A percentile compares a stretch with the other conserved stretches of the same genome.
phyloP scores from a whole-genome alignment of 2,329 filamentous ascomycete species.

The Tolypocladium amazonense region DNA sequence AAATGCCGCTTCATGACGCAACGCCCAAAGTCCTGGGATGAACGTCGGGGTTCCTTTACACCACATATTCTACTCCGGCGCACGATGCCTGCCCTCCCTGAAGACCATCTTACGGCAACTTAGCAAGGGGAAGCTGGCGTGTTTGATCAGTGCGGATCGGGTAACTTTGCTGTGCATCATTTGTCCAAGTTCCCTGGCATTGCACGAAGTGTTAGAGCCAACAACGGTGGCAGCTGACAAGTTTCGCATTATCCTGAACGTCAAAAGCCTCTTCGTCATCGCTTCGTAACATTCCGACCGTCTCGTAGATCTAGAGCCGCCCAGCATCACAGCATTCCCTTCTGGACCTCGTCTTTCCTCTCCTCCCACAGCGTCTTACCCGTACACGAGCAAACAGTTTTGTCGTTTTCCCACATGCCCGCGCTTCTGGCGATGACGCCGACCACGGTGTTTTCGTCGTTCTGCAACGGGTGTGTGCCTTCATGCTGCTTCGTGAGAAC shows the following conservation, averaged over 20 bases:
- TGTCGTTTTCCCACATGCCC: constrained; percentile 98
- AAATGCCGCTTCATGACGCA: not conserved
- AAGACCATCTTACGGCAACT: not conserved
- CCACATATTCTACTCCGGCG: not conserved
- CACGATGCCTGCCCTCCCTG: not conserved
- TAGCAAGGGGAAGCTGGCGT: not conserved
- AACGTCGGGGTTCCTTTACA: not conserved
- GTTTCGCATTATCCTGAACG: not conserved
- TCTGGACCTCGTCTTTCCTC: constrained; percentile 75
- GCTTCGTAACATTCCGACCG: not conserved
- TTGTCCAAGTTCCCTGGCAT: not conserved
- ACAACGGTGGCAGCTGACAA: not conserved
- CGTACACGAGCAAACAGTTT: constrained; percentile 94
- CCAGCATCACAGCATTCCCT: constrained; percentile 69
- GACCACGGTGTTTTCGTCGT: constrained; percentile 77
- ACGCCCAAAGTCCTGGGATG: not conserved
- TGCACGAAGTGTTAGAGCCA: not conserved
- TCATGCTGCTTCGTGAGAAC: constrained; percentile 63
- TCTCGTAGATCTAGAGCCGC: not conserved
- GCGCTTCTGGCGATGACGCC: constrained; percentile 92
- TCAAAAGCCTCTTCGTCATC: not conserved
- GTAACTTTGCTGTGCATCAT: not conserved
- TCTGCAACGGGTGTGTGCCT: constrained; percentile 42
- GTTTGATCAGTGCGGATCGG: not conserved
- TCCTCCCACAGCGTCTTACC: constrained; percentile 99